Base-by-base conservation (phyloP, 371 early-diverging fungal species). In the Syncephalis fuscata region DNA sequence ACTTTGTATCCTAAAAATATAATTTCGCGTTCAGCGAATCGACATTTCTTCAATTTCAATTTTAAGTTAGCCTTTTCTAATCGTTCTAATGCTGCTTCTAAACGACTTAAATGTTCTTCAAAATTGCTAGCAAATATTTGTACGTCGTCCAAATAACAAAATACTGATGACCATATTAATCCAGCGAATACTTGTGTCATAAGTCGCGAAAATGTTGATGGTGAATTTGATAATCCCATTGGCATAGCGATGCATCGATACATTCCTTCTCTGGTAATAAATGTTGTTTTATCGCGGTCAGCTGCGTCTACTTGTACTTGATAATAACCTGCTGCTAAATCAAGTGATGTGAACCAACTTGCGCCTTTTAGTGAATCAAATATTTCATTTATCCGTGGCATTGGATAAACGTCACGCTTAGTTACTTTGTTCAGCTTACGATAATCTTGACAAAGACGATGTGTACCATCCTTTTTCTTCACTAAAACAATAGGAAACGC, bases 91-190 rank as follows among this genome's bases (percentile, higher is more conserved):
- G 73, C 53, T 37, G 15, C 0, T 17, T 50, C 23, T 0, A 73
- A 16, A 42, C 67, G 65, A 1, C 48, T 11, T 1, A 57, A 1
- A 54, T 74, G 71, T n/a, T 64, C 57, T 21, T 62, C 59, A 45
- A 32, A 25, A 1, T 45, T 54, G 2, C 23, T 11, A 8, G 61
- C 61, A 44, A 53, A 70, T 11, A 71, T 48, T 0, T 69, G 43
- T 17, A 70, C 59, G 52, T 74, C 70, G 44, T 72, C 72, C 1
- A 73, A 49, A 44, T 70, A 72, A 0, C 67, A 46, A 16, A 54
- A 50, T 0, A 67, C 57, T 26, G 57, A 67, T 10, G 41, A 40
- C 63, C 53, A 48, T 7, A 60, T 39, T 2, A 58, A 7, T 0
- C 59, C 58, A 15, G 24, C 23, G 0, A 70, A 48, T 5, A 67